phyloP scores from a whole-genome alignment of 345 rosid species.

The Raphanus sativus region DNA sequence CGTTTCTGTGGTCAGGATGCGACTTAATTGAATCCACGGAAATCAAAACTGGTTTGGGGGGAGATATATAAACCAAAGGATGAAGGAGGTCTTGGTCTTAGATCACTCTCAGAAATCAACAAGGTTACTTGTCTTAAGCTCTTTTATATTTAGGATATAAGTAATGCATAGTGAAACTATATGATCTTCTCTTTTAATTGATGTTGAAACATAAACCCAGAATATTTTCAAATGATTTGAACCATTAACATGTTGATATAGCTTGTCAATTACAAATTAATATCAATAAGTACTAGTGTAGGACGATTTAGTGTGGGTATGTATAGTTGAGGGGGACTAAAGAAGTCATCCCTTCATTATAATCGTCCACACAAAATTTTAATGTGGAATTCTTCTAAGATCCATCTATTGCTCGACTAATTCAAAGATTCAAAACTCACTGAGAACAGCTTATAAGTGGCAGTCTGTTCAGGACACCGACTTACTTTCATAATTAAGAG shows the following conservation, averaged over 20 bases:
- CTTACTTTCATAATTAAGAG: background rate
- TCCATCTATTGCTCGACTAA: background rate
- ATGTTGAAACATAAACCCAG: no score
- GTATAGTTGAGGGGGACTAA: no score
- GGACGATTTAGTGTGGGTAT: no score
- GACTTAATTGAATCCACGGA: background rate
- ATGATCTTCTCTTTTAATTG: no score
- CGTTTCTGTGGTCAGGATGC: background rate
- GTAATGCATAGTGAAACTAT: no score
- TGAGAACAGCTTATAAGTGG: background rate
- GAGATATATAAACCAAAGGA: background rate
- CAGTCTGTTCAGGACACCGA: background rate
- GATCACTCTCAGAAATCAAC: background rate
- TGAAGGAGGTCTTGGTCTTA: background rate
- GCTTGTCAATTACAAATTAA: no score
- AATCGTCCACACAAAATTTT: background rate
- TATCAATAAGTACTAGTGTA: no score
- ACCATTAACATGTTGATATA: no score
- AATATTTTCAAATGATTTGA: no score
- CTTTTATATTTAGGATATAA: background rate
- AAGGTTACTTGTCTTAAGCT: background rate
- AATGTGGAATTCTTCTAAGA: background rate
- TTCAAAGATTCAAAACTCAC: background rate
- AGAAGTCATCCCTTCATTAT: background rate
- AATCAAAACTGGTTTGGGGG: background rate